Base-by-base conservation (phyloP, 495 filamentous ascomycete genomes). In the Talaromyces nanjingensis region DNA sequence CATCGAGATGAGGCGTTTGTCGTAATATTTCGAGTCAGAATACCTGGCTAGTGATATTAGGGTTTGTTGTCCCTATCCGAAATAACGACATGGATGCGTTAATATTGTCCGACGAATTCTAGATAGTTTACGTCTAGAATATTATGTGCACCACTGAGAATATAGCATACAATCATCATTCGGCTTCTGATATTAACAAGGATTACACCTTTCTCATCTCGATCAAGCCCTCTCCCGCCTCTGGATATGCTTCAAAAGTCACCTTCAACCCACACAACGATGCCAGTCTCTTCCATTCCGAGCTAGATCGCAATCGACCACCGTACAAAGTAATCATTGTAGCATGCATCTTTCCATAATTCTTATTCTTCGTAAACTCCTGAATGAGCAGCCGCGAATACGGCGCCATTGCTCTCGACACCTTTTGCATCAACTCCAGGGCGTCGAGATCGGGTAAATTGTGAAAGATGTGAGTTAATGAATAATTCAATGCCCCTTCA, bases 331-430 rank as follows among this genome's bases (percentile, higher is more conserved):
- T 69, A 66, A 76, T 73, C 76, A 79, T 79, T 39, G 66, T 71
- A 0, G 75, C 67, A 64, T 78, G 75, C 45, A 75, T 66, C 11
- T 67, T 65, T 2, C 70, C 72, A 58, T 74, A 72, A 9, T 60
- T 74, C 60, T 66, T 34, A 59, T 76, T 76, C 62, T 75, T 75
- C 25, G 71, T 63, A 64, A 64, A 73, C 59, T 73, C 81, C 14
- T 80, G 74, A n/a, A 83, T 72, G 12, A 83, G 65, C 2, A 84
- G 45, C 39, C 77, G 73, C 1, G 80, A 83, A 11, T 75, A 69
- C 1, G 75, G 71, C 1, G 64, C 72, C 80, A 84, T 83, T 1
- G 78, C 79, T n/a, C 62, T 57, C 7, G 71, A 71, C 2, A 77
- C 62, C 55, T 79, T 79, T 63, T 79, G 74, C 31, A 80, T 53